Conservation (phyloP, 352 stramenopile genomes). For the Blastocystis sp. region DNA sequence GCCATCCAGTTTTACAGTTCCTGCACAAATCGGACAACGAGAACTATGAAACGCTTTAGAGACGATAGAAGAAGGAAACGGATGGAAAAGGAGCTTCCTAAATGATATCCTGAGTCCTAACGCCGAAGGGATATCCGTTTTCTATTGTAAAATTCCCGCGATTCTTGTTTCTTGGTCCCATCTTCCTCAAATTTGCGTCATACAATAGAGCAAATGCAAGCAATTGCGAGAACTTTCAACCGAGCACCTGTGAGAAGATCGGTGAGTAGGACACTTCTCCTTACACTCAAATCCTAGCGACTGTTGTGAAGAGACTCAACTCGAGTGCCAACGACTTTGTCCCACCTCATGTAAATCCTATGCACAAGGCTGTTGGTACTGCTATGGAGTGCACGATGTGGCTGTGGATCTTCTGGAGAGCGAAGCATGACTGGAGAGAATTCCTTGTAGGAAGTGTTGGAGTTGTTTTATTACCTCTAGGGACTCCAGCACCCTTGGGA, state of each 20-base stretch:
- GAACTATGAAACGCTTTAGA: not conserved
- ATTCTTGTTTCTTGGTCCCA: not conserved
- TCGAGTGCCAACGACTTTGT: constrained; percentile 23
- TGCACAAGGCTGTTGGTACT: constrained; percentile 52
- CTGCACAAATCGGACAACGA: not conserved
- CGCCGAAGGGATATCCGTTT: not conserved
- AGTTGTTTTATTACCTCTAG: not conserved
- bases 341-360: constrained; percentile 18
- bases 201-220: constrained; percentile 25
- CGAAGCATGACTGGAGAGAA: constrained; percentile 60
- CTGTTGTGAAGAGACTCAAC: constrained; percentile 18
- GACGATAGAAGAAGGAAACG: constrained; percentile 11
- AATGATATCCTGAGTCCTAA: not conserved
- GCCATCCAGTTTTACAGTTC: constrained; percentile 50
- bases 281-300: not conserved
- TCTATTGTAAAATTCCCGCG: not conserved
- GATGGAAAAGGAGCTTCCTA: not conserved
- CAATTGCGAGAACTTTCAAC: constrained; percentile 16
- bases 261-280: not conserved
- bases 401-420: constrained; percentile 62
- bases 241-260: constrained; percentile 37
- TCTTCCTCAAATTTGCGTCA: constrained; percentile 2
- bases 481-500: constrained; percentile 57
- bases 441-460: constrained; percentile 32
- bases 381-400: constrained; percentile 45